phyloP scores from a whole-genome alignment of 106 monocot genomes.

The Dioscorea zingiberensis region DNA sequence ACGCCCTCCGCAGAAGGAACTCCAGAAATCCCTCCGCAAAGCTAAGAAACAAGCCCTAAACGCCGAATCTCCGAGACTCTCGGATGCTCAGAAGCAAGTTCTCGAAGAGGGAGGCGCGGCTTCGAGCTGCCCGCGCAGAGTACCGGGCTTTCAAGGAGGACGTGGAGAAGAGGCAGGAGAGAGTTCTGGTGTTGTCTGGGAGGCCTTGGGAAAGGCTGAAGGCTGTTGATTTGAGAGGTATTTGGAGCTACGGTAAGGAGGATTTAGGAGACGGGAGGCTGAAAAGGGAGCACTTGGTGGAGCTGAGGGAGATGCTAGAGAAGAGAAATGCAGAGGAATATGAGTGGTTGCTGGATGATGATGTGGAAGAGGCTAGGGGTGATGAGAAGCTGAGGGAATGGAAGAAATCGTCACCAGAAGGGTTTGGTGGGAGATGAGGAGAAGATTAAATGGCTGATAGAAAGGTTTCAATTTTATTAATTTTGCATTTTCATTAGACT shows the following conservation, averaged over 20 bases:
- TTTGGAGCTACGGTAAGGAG: conserved; percentile 2
- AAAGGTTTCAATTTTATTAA: conserved; percentile 30
- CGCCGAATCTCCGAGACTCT: conserved; percentile 10
- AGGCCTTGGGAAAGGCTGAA: conserved; percentile 52
- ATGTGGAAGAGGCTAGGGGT: conserved; percentile 24
- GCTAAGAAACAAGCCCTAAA: conserved; percentile 32
- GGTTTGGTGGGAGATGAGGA: conserved; percentile 37
- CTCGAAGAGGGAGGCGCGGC: conserved; percentile 41
- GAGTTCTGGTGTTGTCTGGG: conserved; percentile 10
- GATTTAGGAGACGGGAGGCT: conserved; percentile 17
- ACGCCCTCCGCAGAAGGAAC: conserved; percentile 72
- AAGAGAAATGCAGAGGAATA: conserved; percentile 57
- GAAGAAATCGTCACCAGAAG: background rate
- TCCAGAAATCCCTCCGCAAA: conserved; percentile 59
- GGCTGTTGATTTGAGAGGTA: conserved; percentile 9
- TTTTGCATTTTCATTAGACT: background rate
- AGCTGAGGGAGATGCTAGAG: conserved; percentile 50
- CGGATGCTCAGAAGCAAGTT: conserved; percentile 18
- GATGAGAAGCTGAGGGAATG: background rate
- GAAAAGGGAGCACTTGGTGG: conserved; percentile 57
- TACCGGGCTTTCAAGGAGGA: conserved; percentile 47
- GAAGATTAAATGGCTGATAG: conserved; percentile 53
- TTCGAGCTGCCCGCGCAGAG: conserved; percentile 46
- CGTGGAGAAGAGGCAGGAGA: conserved; percentile 14
- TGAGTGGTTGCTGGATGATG: conserved; percentile 65